These are phyloP conservation scores for Fusarium abutilonis DNA, from an alignment of 2,329 filamentous ascomycete species.

Conservation along the genomic window DNA sequence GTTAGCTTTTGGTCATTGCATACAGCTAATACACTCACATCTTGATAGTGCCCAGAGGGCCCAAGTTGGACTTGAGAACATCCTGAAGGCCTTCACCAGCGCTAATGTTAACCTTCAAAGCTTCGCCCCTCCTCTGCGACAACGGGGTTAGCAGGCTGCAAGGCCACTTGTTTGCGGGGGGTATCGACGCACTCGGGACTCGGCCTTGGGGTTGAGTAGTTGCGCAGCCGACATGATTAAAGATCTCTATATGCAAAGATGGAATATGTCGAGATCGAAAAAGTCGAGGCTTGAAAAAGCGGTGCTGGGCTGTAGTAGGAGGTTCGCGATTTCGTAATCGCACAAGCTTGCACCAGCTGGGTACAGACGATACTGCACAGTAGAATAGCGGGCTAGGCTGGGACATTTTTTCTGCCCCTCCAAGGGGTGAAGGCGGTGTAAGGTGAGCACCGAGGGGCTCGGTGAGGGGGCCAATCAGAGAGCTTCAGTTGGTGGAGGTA, in stretches of 20 bases:
- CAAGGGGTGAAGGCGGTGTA: constrained; percentile 48
- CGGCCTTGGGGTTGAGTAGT: constrained; percentile 97
- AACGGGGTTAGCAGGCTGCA: constrained; percentile 42
- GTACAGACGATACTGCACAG: constrained; percentile 44
- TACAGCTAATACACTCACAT: constrained; percentile 67
- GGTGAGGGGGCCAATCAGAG: constrained; percentile 36
- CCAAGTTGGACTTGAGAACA: constrained; percentile 96
- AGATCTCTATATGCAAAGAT: constrained; percentile 32
- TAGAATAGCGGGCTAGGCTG: constrained; percentile 38
- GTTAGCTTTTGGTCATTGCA: constrained; percentile 42
- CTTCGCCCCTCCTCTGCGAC: constrained; percentile 89
- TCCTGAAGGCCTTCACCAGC: constrained; percentile 92
- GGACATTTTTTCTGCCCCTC: constrained; percentile 51
- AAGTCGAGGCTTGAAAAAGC: constrained; percentile 31
- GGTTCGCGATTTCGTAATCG: constrained; percentile 46
- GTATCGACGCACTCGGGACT: constrained; percentile 80
- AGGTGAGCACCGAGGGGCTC: constrained; percentile 30
- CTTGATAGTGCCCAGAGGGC: constrained; percentile 93
- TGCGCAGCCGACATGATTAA: constrained; percentile 90
- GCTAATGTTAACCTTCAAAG: constrained; percentile 94
- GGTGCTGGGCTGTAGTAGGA: constrained; percentile 32
- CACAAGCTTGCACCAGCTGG: constrained; percentile 46
- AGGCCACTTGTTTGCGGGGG: constrained; percentile 34
- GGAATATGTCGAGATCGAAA: constrained; percentile 38
- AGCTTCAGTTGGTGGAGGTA: background rate